Conservation (phyloP, 805 yeast species). For the Zygotorulaspora sp. region DNA sequence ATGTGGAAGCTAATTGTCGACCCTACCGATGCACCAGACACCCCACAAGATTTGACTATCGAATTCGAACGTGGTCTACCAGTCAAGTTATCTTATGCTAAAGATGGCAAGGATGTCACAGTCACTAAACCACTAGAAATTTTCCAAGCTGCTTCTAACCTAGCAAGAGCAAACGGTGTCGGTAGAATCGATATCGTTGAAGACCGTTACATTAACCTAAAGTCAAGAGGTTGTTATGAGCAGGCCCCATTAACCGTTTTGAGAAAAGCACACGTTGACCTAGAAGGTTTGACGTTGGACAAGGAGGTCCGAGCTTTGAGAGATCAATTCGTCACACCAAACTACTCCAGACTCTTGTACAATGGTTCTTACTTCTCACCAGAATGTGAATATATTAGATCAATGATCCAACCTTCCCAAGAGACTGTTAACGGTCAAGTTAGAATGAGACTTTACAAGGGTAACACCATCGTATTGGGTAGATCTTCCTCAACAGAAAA, state of each 20-base stretch:
- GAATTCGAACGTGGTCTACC: slow-evolving; percentile 86
- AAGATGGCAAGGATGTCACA: slow-evolving; percentile 54
- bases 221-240: slow-evolving; percentile 99
- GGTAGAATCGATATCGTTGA: slow-evolving; percentile 99
- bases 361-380: slow-evolving; percentile 98
- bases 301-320: slow-evolving; percentile 97
- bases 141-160: slow-evolving; percentile 85
- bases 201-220: slow-evolving; percentile 97
- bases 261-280: slow-evolving; percentile 90
- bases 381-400: slow-evolving; percentile 92
- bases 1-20: slow-evolving; percentile 99
- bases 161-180: slow-evolving; percentile 98
- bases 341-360: slow-evolving; percentile 85
- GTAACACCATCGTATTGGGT: slow-evolving; percentile 77
- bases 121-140: slow-evolving; percentile 88
- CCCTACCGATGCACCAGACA: slow-evolving; percentile 90
- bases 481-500: slow-evolving; percentile 95
- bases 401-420: slow-evolving; percentile 94
- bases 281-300: slow-evolving; percentile 95
- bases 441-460: slow-evolving; percentile 91
- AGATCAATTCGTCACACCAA: slow-evolving; percentile 91
- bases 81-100: slow-evolving; percentile 62
- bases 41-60: slow-evolving; percentile 84
- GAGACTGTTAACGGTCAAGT: slow-evolving; percentile 93
- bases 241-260: slow-evolving; percentile 96